Percentiles rank a stretch among this genome's conserved stretches.
Evolutionary conservation across 106 monocot species (phyloP).

Genomic region (Acanthochlamys bracteata): DNA sequence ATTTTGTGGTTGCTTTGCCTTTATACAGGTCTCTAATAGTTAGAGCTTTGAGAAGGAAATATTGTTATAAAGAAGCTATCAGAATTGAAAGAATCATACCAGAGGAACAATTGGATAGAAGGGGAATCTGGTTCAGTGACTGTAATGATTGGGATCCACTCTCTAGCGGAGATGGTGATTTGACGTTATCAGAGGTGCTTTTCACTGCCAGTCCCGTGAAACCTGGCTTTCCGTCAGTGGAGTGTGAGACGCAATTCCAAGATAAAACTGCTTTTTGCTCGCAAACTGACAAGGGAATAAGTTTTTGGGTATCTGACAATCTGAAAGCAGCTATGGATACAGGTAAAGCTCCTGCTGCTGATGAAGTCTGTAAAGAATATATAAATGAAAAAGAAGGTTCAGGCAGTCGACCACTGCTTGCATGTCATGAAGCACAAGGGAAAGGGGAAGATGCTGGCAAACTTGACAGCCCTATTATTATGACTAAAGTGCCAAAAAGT

Average conservation of each 20-base stretch:
- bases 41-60: slow-evolving; percentile 66
- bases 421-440: slow-evolving; percentile 3
- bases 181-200: slow-evolving; percentile 52
- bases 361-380: slow-evolving; percentile 7
- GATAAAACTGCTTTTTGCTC: slow-evolving; percentile 10
- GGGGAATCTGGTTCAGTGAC: slow-evolving; percentile 28
- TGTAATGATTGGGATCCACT: slow-evolving; percentile 82
- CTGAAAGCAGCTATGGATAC: neutral
- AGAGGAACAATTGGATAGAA: slow-evolving; percentile 21
- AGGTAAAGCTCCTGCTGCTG: slow-evolving; percentile 1
- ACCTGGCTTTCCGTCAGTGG: slow-evolving; percentile 24
- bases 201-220: slow-evolving; percentile 20
- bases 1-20: neutral
- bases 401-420: neutral
- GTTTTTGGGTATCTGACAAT: slow-evolving; percentile 2
- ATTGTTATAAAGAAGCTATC: slow-evolving; percentile 71
- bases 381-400: neutral
- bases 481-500: neutral
- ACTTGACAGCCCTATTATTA: neutral
- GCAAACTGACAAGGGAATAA: slow-evolving; percentile 12
- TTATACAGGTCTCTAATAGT: slow-evolving; percentile 42
- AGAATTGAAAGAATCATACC: slow-evolving; percentile 58
- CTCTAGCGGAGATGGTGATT: slow-evolving; percentile 73
- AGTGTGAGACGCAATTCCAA: slow-evolving; percentile 9
- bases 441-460: slow-evolving; percentile 2